A percentile compares a stretch with the other conserved stretches of the same genome.
Evolutionary conservation across 2,329 filamentous ascomycete species (phyloP).

Genomic region (Exophiala xenobiotica): DNA sequence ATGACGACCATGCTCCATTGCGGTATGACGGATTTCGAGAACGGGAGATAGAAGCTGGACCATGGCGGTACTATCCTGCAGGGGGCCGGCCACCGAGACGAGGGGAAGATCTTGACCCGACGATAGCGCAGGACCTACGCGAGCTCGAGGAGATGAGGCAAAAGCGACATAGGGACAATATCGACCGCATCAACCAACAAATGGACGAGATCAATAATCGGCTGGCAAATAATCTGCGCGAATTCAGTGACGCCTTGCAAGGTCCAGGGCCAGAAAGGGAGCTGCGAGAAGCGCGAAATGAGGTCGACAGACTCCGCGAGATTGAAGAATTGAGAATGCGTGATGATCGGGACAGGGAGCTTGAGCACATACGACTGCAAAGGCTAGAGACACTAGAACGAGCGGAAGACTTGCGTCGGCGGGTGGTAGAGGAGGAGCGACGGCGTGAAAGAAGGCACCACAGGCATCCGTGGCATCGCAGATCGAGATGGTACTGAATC

Average conservation of each 20-base stretch:
- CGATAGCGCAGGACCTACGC: conserved; percentile 9
- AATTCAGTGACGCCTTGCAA: neutral
- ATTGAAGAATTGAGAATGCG: neutral
- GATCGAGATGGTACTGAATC: neutral
- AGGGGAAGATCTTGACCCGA: conserved; percentile 2
- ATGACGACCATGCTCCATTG: neutral
- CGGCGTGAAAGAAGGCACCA: neutral
- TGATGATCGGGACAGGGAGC: neutral
- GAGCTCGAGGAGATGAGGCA: conserved; percentile 10
- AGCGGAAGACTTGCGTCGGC: neutral
- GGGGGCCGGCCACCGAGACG: conserved; percentile 1
- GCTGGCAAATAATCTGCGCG: neutral
- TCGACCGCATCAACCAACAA: conserved; percentile 1
- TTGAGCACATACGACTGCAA: neutral
- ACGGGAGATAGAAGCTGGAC: neutral
- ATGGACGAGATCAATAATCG: conserved; percentile 9
- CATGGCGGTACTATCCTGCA: conserved; percentile 1
- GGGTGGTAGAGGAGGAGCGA: neutral
- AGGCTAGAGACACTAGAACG: neutral
- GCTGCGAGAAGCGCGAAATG: too few species aligned
- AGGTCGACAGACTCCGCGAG: too few species aligned
- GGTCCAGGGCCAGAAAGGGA: too few species aligned
- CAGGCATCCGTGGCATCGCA: neutral
- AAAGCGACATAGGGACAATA: conserved; percentile 5
- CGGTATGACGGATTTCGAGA: conserved; percentile 9